phyloP scores from a whole-genome alignment of 306 rosid species.

The Cajanus cajan region DNA sequence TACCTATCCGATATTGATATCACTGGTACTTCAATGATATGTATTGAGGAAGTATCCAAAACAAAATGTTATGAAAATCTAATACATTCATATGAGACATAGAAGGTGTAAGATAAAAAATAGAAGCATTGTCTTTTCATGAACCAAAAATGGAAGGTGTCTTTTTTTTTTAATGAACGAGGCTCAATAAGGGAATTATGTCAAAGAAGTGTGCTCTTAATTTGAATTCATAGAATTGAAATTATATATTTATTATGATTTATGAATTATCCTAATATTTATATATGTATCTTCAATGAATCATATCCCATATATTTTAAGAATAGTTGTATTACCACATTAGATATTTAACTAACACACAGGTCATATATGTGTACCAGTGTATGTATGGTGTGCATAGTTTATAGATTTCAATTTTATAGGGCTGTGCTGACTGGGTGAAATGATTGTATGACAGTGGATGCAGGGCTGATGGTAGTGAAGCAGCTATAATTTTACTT shows the following conservation, averaged over 20 bases:
- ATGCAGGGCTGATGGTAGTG: slow-evolving; percentile 97
- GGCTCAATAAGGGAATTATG: neutral
- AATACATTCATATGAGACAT: neutral
- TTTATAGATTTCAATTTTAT: slow-evolving; percentile 16
- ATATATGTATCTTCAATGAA: neutral
- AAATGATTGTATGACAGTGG: slow-evolving; percentile 67
- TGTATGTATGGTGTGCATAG: neutral
- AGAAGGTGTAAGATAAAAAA: neutral
- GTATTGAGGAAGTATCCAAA: too few species aligned
- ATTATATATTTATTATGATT: neutral
- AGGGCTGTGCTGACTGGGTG: slow-evolving; percentile 38
- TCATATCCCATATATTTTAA: neutral
- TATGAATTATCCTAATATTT: neutral
- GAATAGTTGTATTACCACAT: neutral
- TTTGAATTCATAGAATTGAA: neutral
- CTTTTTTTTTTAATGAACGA: neutral
- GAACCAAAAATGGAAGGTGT: neutral
- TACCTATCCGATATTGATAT: too few species aligned
- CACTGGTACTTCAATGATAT: too few species aligned
- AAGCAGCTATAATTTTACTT: slow-evolving; percentile 94
- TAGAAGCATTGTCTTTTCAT: neutral
- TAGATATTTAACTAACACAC: neutral
- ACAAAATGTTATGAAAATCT: neutral
- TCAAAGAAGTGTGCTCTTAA: neutral
- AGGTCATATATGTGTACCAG: neutral